These are phyloP conservation scores for Acer yangbiense DNA, from an alignment of 345 rosid genomes.

Conservation along the genomic window DNA sequence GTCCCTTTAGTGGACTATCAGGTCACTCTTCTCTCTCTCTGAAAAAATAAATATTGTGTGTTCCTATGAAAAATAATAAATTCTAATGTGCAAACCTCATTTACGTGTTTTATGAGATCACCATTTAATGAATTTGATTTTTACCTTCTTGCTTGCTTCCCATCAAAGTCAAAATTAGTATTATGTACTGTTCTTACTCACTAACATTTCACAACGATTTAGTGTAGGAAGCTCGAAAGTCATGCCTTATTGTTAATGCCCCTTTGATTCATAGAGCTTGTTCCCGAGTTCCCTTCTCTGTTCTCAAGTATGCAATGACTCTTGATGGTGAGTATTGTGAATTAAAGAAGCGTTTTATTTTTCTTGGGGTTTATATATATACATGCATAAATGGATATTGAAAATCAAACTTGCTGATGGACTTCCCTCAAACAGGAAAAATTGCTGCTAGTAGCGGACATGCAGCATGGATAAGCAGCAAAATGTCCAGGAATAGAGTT, in stretches of 20 bases:
- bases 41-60: no score
- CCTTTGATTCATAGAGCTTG: conserved; percentile 84
- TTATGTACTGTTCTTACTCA: neutral
- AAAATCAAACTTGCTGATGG: neutral
- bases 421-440: conserved; percentile 56
- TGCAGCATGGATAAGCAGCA: conserved; percentile 95
- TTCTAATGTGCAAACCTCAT: neutral
- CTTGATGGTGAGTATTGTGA: conserved; percentile 71
- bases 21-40: no score
- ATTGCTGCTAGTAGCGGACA: conserved; percentile 93
- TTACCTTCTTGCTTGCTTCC: neutral
- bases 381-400: neutral
- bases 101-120: neutral
- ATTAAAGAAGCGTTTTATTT: neutral
- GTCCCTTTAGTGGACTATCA: no score
- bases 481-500: conserved; percentile 73
- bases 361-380: neutral
- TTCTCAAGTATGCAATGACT: conserved; percentile 97
- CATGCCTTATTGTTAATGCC: conserved; percentile 83
- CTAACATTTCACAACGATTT: conserved; percentile 14
- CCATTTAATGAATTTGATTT: neutral
- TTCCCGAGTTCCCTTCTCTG: conserved; percentile 83
- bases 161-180: neutral
- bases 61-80: neutral
- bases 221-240: conserved; percentile 73